Base-by-base conservation (phyloP, 1,284 basidiomycete genomes). In the Puccinia horiana region DNA sequence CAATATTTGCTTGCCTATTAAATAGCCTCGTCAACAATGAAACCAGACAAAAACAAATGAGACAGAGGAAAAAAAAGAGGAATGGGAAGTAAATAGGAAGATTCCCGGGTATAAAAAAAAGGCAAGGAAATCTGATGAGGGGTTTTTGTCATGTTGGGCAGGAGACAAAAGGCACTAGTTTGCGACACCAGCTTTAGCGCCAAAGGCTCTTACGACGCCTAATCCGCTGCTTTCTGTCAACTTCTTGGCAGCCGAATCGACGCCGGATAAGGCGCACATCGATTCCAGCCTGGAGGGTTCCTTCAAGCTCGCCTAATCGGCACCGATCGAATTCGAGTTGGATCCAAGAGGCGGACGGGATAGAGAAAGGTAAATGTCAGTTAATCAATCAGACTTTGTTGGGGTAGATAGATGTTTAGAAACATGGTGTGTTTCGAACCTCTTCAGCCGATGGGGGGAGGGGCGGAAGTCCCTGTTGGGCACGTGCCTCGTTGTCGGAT, bases 261-360 rank as follows among this genome's bases (percentile, higher is more conserved):
- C 86, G 75, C 87, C 87, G 32, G 86, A 85, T 5, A 88, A 85
- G 58, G 88, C 84, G 69, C 87, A 88, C 90, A 96, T 90, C 87
- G 94, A 93, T 87, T 98, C 95, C 85, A 98, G 88, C 84, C 96
- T 90, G 86, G 91, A 94, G 44, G 95, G 96, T 87, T 98, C 96
- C 75, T 91, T 89, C 9, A 94, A 93, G 92, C 90, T 86, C 6
- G 91, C 90, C 73, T 82, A 32, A 23, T 52, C 29, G 20, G 14
- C 8, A 37, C 23, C 42, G 18, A 67, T 35, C 35, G n/a, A 44
- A 32, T 70, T 3, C 47, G 12, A 37, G 26, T 35, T 37, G 35
- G 35, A 49, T 35, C 11, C 32, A 35, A n/a, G 49, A 56, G 44
- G 42, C 26, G 18, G 37, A 37, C 32, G 63, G 6, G 35, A 44